Base-by-base conservation (phyloP, 2,329 filamentous ascomycete genomes). In the Fusarium siculi region DNA sequence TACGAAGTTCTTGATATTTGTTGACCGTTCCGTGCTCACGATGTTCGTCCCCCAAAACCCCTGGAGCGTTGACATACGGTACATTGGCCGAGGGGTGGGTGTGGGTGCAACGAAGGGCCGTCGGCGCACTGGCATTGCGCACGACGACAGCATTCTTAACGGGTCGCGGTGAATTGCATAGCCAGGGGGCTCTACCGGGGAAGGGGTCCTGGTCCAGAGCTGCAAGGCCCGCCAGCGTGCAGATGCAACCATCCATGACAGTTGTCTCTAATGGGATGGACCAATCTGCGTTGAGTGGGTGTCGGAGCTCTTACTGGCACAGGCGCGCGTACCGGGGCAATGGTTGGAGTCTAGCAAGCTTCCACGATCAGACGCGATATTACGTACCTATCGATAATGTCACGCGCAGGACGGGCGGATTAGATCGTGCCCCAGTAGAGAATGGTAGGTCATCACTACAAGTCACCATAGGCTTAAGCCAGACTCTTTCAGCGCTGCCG, bases 191-290 rank as follows among this genome's bases (percentile, higher is more conserved):
- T 53, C 61, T 71, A 74, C 70, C 70, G 72, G 76, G 74, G 72
- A 67, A 74, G 54, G 47, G 59, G 70, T 68, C 74, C 71, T 75
- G 66, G 64, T 52, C 43, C 28, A 63, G 55, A 68, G 66, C 75
- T 77, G 75, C 74, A 77, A 75, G 76, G 76, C 68, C 76, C 76
- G 69, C 73, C 63, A 72, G 69, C 71, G 54, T 65, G 59, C 67
- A 74, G 71, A 75, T 77, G 74, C 76, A 71, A 72, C 74, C 66
- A 70, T 63, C 68, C 64, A 74, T 73, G 66, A 70, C 68, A 74
- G 63, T 71, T 76, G 64, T 77, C 70, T 66, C 50, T 67, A 66
- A 66, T 72, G 61, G 64, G 34, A 66, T 72, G 63, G 47, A 56
- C 72, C 62, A 73, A 70, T 74, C 58, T 77, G 68, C 73, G 73